Evolutionary conservation across 176 grass and related monocot species (phyloP).

Genomic region (Otatea glauca): DNA sequence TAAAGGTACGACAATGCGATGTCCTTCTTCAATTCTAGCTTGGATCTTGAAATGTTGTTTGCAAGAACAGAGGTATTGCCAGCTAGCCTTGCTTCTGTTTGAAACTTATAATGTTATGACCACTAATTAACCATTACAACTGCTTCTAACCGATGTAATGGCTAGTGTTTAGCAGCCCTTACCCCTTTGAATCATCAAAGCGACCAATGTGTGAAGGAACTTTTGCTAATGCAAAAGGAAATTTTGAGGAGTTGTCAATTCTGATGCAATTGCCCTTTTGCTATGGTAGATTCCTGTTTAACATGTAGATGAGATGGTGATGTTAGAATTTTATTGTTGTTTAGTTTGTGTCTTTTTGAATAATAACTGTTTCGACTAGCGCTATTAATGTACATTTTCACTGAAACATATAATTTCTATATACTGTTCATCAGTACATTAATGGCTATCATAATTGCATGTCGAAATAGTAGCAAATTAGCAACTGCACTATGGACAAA

Average conservation of each 20-base stretch:
- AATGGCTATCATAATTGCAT: neutral
- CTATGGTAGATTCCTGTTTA: conserved; percentile 1
- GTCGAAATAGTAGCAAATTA: neutral
- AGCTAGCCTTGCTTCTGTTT: neutral
- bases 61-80: neutral
- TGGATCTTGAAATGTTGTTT: neutral
- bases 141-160: neutral
- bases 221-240: neutral
- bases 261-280: neutral
- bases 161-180: neutral
- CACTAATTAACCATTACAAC: neutral
- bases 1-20: conserved; percentile 44
- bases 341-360: neutral
- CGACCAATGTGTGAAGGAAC: neutral
- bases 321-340: neutral
- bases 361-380: neutral
- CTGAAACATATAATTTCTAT: neutral
- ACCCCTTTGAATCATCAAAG: neutral
- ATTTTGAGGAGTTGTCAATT: neutral
- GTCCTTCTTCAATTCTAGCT: neutral
- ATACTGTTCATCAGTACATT: neutral
- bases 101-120: neutral
- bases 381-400: neutral
- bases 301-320: neutral
- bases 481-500: neutral